Base-by-base conservation (phyloP, 345 rosid genomes). In the Anacardium occidentale region DNA sequence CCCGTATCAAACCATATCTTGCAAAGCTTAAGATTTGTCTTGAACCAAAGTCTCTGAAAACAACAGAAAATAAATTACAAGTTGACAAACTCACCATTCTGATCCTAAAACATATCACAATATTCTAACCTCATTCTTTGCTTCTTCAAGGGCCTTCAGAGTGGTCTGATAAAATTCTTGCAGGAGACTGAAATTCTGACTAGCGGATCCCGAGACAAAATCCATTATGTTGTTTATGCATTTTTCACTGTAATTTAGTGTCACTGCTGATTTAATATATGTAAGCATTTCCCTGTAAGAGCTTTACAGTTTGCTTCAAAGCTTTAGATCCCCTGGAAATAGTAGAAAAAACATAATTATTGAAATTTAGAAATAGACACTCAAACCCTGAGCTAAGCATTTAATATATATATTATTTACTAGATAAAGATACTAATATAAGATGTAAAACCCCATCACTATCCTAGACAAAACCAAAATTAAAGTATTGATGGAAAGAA, bases 211-310 rank as follows among this genome's bases (percentile, higher is more conserved):
- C 71, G 99, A 96, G 73, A 96, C 97, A 78, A 90, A 96, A 80
- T 96, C 99, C 99, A 96, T 96, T 59, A 96, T 93, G 65, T 89
- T 96, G 82, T 96, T 96, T 83, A 96, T 90, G 74, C 99, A 96
- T 80, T 96, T 96, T 80, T 96, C 99, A 64, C 99, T 96, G 84
- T 93, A 91, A 68, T 96, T 93, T 51, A 97, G 80, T 4, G 99
- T 96, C 71, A 96, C 99, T 29, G 98, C 98, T 52, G 99, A 93
- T 79, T 90, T 93, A 77, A 96, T 96, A 66, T 96, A 96, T 2
- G 98, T 91, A 53, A 96, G 82, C 99, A 96, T 96, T 82, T 86
- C 95, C 75, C 91, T 83, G 57, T 93, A 96, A 18, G 62, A 96
- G 90, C 87, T 96, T 96, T 51, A 93, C 99, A 0, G 97, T 93